Percentiles rank a stretch among this genome's conserved stretches.
Evolutionary conservation across 2,329 filamentous ascomycete species (phyloP).

Genomic region (Xylariomycetidae sp.): DNA sequence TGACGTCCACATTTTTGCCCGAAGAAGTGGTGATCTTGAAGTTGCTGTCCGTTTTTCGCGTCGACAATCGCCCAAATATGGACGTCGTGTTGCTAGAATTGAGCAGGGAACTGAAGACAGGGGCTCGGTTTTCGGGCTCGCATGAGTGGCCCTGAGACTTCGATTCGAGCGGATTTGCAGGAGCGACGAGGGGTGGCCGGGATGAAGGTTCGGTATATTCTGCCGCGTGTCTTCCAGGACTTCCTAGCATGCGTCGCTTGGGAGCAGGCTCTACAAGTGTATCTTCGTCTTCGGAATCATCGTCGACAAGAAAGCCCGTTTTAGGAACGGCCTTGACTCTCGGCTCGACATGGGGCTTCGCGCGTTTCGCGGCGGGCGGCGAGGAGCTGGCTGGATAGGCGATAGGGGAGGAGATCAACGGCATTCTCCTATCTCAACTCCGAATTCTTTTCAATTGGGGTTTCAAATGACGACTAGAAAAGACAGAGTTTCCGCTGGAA

Average conservation of each 20-base stretch:
- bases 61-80: slow-evolving; percentile 17
- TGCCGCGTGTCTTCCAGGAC: slow-evolving; percentile 14
- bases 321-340: slow-evolving; percentile 26
- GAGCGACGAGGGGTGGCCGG: slow-evolving; percentile 13
- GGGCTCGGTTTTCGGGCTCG: slow-evolving; percentile 4
- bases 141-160: not conserved
- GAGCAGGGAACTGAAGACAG: slow-evolving; percentile 17
- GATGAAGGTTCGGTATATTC: slow-evolving; percentile 21
- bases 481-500: no score
- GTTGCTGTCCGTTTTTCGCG: slow-evolving; percentile 14
- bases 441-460: no score
- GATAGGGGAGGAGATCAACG: slow-evolving; percentile 56
- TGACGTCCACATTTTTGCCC: slow-evolving; percentile 53
- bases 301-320: slow-evolving; percentile 39
- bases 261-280: slow-evolving; percentile 29
- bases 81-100: slow-evolving; percentile 13
- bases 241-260: slow-evolving; percentile 40
- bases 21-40: slow-evolving; percentile 50
- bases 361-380: slow-evolving; percentile 31
- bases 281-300: slow-evolving; percentile 34
- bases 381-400: slow-evolving; percentile 49
- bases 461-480: no score
- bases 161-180: slow-evolving; percentile 3
- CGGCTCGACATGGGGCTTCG: slow-evolving; percentile 27
- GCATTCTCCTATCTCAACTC: slow-evolving; percentile 39